Conservation (phyloP, 2,329 filamentous ascomycete genomes). For the Ophiocordyceps camponoti-rufipedis region DNA sequence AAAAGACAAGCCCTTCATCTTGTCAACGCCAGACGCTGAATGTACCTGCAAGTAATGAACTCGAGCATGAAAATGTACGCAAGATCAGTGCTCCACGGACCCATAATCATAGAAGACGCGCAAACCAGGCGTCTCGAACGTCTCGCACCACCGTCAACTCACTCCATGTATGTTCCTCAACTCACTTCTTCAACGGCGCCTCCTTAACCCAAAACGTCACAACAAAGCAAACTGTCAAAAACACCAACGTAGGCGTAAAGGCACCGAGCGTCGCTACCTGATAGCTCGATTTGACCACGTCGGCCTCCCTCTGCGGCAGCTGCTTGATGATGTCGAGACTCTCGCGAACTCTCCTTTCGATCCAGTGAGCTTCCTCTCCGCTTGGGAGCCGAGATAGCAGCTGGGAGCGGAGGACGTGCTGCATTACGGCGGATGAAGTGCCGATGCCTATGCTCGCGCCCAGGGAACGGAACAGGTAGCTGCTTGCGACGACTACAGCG, state of each 20-base stretch:
- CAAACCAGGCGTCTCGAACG: too few species aligned
- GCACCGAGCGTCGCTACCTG: conserved; percentile 24
- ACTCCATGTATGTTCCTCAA: too few species aligned
- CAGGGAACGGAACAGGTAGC: not conserved
- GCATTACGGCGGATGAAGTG: conserved; percentile 52
- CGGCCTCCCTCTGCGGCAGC: conserved; percentile 40
- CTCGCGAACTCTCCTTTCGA: conserved; percentile 50
- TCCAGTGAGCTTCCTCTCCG: conserved; percentile 40
- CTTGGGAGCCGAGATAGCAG: conserved; percentile 34
- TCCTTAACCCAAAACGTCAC: conserved; percentile 35
- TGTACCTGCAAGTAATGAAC: too few species aligned
- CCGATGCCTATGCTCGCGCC: conserved; percentile 45
- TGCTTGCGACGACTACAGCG: conserved; percentile 45
- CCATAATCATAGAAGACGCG: too few species aligned
- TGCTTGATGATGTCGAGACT: conserved; percentile 50
- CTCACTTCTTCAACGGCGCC: conserved; percentile 26
- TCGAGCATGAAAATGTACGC: too few species aligned
- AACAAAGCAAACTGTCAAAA: conserved; percentile 19
- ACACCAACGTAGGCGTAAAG: conserved; percentile 18
- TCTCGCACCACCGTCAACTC: too few species aligned
- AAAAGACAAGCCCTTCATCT: too few species aligned
- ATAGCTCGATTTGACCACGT: conserved; percentile 48
- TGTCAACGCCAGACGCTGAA: too few species aligned
- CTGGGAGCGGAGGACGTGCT: conserved; percentile 43
- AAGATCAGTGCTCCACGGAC: too few species aligned